phyloP scores from a whole-genome alignment of 768 basidiomycete species.

The Amanita muscaria region DNA sequence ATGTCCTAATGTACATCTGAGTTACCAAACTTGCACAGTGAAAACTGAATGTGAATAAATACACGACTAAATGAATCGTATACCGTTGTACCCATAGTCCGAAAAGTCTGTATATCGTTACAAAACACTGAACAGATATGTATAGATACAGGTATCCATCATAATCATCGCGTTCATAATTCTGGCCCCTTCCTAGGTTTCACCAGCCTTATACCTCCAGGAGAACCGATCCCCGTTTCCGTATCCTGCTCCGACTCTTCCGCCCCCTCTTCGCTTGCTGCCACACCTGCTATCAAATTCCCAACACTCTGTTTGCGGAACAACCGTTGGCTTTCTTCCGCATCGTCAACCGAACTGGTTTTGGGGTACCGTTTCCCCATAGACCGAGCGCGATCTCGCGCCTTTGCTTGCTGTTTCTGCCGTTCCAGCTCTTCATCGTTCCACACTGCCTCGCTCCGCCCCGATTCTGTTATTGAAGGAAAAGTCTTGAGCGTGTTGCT shows the following conservation, averaged over 20 bases:
- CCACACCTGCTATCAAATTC: conserved; percentile 17
- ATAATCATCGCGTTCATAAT: neutral
- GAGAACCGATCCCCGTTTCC: conserved; percentile 11
- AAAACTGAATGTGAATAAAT: neutral
- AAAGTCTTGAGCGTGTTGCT: conserved; percentile 27
- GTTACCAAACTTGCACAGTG: no score
- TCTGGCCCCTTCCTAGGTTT: conserved; percentile 12
- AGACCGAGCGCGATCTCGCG: conserved; percentile 26
- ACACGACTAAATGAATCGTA: no score
- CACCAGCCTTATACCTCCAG: conserved; percentile 33
- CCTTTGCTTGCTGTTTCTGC: conserved; percentile 18
- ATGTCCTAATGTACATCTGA: no score
- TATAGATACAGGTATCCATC: neutral
- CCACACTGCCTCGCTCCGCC: conserved; percentile 29
- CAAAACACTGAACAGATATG: neutral
- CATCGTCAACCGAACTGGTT: conserved; percentile 43
- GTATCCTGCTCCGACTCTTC: conserved; percentile 20
- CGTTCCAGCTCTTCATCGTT: conserved; percentile 23
- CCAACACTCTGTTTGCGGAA: conserved; percentile 27
- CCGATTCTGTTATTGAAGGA: conserved; percentile 46
- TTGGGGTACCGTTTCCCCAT: conserved; percentile 36
- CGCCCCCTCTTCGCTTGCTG: conserved; percentile 13
- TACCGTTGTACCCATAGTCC: neutral
- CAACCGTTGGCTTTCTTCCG: conserved; percentile 52
- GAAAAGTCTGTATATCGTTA: neutral